Conservation (phyloP, 2,329 filamentous ascomycete species). For the Lasiodiplodia citricola region DNA sequence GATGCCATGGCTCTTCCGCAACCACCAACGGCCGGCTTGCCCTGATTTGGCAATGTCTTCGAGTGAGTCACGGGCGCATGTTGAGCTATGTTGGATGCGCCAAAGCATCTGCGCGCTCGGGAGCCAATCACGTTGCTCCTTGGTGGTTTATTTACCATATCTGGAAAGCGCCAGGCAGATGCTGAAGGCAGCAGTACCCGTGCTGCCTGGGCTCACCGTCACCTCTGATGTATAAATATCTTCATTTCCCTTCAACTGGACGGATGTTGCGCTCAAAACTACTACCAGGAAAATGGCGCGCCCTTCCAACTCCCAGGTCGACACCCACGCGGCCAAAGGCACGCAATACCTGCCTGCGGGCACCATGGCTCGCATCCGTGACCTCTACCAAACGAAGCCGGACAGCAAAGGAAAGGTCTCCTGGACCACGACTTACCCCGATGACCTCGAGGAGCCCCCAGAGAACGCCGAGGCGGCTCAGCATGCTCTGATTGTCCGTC, state of each 20-base stretch:
- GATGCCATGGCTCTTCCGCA: too few relatives aligned
- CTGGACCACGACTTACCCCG: conserved; percentile 26
- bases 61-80: neutral
- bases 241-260: neutral
- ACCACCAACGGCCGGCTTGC: neutral
- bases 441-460: conserved; percentile 23
- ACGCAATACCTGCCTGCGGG: conserved; percentile 7
- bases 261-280: neutral
- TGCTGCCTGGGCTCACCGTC: neutral
- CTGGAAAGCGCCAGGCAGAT: neutral
- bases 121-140: neutral
- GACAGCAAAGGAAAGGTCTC: conserved; percentile 20
- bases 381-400: conserved; percentile 25
- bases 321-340: neutral
- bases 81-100: neutral
- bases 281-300: neutral
- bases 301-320: neutral
- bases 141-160: neutral
- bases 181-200: conserved; percentile 12
- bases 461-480: conserved; percentile 31
- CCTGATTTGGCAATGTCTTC: neutral
- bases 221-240: neutral
- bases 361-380: conserved; percentile 15
- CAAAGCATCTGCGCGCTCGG: neutral
- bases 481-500: conserved; percentile 31